These are phyloP conservation scores for Penicillium fuscoglaucum DNA, from an alignment of 2,329 filamentous ascomycete species.

Conservation along the genomic window DNA sequence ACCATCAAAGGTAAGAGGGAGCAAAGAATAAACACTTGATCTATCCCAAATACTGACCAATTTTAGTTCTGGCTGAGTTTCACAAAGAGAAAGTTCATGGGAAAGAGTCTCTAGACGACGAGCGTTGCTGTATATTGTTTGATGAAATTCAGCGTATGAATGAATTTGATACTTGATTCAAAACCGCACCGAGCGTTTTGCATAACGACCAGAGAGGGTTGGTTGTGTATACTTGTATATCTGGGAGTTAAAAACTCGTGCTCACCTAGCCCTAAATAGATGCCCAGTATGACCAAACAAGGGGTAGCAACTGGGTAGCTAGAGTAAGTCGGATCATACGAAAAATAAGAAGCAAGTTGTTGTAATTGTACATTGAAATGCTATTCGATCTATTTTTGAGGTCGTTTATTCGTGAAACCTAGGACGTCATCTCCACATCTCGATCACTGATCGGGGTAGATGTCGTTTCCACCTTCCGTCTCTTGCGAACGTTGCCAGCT, in stretches of 20 bases:
- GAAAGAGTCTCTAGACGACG: conserved; percentile 70
- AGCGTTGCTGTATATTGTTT: conserved; percentile 27
- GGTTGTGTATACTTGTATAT: not conserved
- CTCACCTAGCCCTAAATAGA: not conserved
- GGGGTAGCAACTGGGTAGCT: not conserved
- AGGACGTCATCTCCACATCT: conserved; percentile 36
- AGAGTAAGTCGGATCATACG: not conserved
- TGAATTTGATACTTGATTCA: conserved; percentile 17
- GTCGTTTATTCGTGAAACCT: conserved; percentile 6
- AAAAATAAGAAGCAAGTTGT: conserved; percentile 8
- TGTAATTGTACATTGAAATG: conserved; percentile 21
- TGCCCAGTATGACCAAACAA: not conserved
- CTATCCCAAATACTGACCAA: conserved; percentile 22
- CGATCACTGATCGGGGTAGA: conserved; percentile 27
- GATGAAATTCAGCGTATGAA: conserved; percentile 30
- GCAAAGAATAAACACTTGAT: not conserved
- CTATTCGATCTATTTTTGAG: conserved; percentile 5
- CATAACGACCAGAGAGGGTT: not conserved
- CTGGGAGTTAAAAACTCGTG: not conserved
- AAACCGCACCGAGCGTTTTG: not conserved
- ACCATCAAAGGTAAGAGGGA: conserved; percentile 60
- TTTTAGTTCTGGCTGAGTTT: conserved; percentile 97
- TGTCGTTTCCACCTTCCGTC: conserved; percentile 58
- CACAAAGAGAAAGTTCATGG: conserved; percentile 99
- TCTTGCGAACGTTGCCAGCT: conserved; percentile 68